Percentiles rank a stretch among this genome's conserved stretches.
Conservation (phyloP, 2,329 filamentous ascomycete genomes). For the Diaporthe humulicola region DNA sequence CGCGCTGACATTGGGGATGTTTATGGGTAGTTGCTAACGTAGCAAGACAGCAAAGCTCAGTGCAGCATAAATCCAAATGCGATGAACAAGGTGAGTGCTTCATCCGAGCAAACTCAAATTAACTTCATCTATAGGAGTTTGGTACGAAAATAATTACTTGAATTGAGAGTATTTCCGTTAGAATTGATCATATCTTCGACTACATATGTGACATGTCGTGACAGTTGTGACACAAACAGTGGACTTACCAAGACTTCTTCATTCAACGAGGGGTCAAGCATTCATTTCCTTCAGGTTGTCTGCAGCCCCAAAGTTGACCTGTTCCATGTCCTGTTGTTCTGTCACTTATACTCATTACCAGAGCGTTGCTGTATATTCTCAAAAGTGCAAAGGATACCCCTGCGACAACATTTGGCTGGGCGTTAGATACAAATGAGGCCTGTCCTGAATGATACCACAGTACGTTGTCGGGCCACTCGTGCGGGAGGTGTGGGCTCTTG, state of each 20-base stretch:
- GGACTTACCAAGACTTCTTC: too few relatives aligned
- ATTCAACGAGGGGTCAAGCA: neutral
- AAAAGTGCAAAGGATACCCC: neutral
- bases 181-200: too few relatives aligned
- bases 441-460: neutral
- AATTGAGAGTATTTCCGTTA: neutral
- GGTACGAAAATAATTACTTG: neutral
- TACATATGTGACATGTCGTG: neutral
- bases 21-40: neutral
- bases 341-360: neutral
- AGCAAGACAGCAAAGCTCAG: neutral
- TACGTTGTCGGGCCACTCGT: neutral
- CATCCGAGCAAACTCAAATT: neutral
- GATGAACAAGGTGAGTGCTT: neutral
- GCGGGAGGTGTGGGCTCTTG: neutral
- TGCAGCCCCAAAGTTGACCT: too few relatives aligned
- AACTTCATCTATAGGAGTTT: neutral
- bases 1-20: neutral
- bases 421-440: constrained; percentile 3
- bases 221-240: too few relatives aligned
- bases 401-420: neutral
- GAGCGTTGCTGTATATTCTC: neutral
- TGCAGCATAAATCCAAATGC: neutral
- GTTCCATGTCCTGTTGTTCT: neutral
- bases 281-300: too few relatives aligned